Conservation (phyloP, 352 stramenopile species). For the Phytopythium aichiense region DNA sequence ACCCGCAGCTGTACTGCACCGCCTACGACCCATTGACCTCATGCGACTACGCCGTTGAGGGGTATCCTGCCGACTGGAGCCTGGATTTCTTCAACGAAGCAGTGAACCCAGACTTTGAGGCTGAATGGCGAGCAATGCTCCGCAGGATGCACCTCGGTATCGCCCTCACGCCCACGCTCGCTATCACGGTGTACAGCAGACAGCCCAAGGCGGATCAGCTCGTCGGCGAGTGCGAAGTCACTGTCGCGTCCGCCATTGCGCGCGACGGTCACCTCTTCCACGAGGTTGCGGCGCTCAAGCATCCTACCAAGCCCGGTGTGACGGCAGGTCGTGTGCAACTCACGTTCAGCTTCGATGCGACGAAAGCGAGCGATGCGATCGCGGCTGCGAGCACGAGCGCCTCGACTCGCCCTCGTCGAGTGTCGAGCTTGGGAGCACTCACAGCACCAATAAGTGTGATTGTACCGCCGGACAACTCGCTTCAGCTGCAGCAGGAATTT, state of each 20-base stretch:
- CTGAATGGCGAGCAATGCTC: constrained; percentile 48
- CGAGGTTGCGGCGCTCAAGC: constrained; percentile 46
- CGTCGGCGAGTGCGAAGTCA: constrained; percentile 72
- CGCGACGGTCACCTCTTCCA: constrained; percentile 73
- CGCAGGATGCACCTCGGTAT: constrained; percentile 45
- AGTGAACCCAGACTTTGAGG: constrained; percentile 42
- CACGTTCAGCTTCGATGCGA: constrained; percentile 58
- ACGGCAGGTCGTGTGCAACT: constrained; percentile 40
- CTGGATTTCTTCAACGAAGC: constrained; percentile 63
- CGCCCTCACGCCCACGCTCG: constrained; percentile 63
- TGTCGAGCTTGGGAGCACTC: background rate
- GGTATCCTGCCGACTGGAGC: constrained; percentile 53
- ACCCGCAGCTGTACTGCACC: constrained; percentile 62
- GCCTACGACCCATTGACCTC: constrained; percentile 80
- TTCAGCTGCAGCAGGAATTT: constrained; percentile 11
- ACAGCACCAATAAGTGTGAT: background rate
- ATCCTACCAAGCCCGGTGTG: constrained; percentile 18
- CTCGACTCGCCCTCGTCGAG: background rate
- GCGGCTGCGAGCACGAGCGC: background rate
- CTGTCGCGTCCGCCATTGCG: constrained; percentile 61
- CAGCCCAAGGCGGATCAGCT: constrained; percentile 64
- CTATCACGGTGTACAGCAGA: constrained; percentile 68
- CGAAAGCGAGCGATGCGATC: constrained; percentile 20
- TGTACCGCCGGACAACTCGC: constrained; percentile 6
- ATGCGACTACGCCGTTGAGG: constrained; percentile 71